A percentile compares a stretch with the other conserved stretches of the same genome.
phyloP scores from a whole-genome alignment of 192 early-diverging fungal genomes.

The Thamnidium elegans region DNA sequence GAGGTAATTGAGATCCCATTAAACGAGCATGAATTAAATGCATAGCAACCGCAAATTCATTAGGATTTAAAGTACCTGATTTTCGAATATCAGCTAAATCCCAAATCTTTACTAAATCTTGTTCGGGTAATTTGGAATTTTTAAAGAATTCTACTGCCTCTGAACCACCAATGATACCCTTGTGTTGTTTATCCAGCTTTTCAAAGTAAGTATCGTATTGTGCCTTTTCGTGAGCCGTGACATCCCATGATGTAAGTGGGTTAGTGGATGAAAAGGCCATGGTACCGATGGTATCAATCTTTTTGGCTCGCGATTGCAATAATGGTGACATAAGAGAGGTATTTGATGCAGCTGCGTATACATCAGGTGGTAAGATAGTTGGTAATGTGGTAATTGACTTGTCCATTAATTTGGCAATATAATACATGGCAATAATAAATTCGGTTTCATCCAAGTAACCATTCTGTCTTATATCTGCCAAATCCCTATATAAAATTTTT shows the following conservation, averaged over 20 bases:
- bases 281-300: conserved; percentile 22
- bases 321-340: conserved; percentile 20
- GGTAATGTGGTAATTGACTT: conserved; percentile 67
- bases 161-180: conserved; percentile 62
- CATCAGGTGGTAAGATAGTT: conserved; percentile 53
- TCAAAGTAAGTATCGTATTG: conserved; percentile 78
- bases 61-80: conserved; percentile 56
- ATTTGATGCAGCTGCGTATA: conserved; percentile 48
- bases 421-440: conserved; percentile 90
- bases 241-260: conserved; percentile 58
- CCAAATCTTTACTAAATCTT: conserved; percentile 38
- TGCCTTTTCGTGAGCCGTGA: conserved; percentile 66
- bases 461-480: conserved; percentile 73
- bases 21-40: conserved; percentile 65
- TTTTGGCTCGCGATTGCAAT: conserved; percentile 15
- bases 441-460: conserved; percentile 76
- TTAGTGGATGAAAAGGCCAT: conserved; percentile 10
- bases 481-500: conserved; percentile 38
- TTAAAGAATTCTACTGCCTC: conserved; percentile 40
- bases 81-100: conserved; percentile 67
- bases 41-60: conserved; percentile 85
- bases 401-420: conserved; percentile 77
- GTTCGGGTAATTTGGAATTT: conserved; percentile 33
- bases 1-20: conserved; percentile 52
- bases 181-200: conserved; percentile 58